These are phyloP conservation scores for Dryas alaskensis DNA, from an alignment of 306 rosid species.

Conservation along the genomic window DNA sequence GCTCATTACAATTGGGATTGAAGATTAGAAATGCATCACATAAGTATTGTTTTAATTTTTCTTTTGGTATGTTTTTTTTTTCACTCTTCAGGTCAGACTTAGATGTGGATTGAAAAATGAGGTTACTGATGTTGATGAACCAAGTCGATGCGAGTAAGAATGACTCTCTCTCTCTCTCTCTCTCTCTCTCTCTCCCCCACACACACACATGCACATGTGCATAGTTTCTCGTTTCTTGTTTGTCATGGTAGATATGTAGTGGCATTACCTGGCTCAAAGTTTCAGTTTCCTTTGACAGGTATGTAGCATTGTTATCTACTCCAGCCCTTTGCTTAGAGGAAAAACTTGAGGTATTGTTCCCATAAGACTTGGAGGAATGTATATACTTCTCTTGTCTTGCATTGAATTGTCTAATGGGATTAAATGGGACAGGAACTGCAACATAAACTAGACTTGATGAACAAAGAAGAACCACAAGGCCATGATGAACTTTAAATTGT, in stretches of 20 bases:
- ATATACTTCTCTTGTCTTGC: background rate
- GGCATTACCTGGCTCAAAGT: conserved; percentile 10
- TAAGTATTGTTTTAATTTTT: background rate
- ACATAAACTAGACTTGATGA: conserved; percentile 68
- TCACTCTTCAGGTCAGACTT: conserved; percentile 64
- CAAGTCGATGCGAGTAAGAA: conserved; percentile 98
- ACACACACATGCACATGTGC: background rate
- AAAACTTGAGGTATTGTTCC: conserved; percentile 65
- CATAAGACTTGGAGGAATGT: conserved; percentile 7
- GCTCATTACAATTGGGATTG: background rate
- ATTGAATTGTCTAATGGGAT: conserved; percentile 23
- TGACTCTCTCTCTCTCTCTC: conserved; percentile 8
- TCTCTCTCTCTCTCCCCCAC: conserved; percentile 16
- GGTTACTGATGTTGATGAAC: conserved; percentile 89
- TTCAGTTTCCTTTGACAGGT: conserved; percentile 48
- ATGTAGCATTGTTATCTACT: conserved; percentile 77
- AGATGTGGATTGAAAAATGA: conserved; percentile 85
- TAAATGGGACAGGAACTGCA: conserved; percentile 66
- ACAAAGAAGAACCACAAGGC: conserved; percentile 54
- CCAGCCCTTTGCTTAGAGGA: conserved; percentile 79
- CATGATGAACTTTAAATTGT: conserved; percentile 74
- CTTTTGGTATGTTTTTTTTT: background rate
- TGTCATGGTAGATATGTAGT: background rate
- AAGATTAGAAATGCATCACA: background rate
- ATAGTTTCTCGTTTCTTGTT: background rate